Evolutionary conservation across 2,329 filamentous ascomycete species (phyloP), one percentile per base, ranked within the genome.

Genomic region (Ascochyta lentis): DNA sequence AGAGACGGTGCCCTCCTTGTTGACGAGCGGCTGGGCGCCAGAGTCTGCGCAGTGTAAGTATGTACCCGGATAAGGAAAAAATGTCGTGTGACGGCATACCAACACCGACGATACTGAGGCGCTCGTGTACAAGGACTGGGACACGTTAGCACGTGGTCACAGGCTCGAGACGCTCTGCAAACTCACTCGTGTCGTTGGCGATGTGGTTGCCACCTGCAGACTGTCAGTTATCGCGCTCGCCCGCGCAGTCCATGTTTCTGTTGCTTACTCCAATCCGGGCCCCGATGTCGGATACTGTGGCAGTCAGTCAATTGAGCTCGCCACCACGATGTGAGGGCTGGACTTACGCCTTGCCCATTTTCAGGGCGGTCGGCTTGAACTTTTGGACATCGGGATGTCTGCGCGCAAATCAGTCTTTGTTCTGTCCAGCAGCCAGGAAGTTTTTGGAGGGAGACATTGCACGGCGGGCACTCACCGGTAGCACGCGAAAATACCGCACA

Each of bases 401-500:
- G 63, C 66, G 56, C 60, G 43, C 38, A 50, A 53, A 59, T 76
- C 58, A 72, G 74, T 64, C 54, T 69, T 63, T 52, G 62, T 62
- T 67, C 63, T 49, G 51, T 22, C 50, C n/a, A 8, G 5, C 13
- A 22, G 40, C 41, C 27, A 19, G 31, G 51, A 44, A 47, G 53
- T 29, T 57, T 19, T 48, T 62, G 64, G 64, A 63, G 59, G 63
- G 59, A 49, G 42, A 43, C 55, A 63, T 55, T 19, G 19, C 19
- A 19, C 19, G 19, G 19, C 19, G 19, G 49, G 46, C 59, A 27
- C 74, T 58, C 76, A 96, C 92, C 86, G 83, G 80, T 97, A 91
- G 81, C 93, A 97, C 71, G 92, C 93, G 79, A 97, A 97, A 75
- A 97, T 96, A 79, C 92, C 92, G 89, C 92, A 96, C 92, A 96